Evolutionary conservation across 257 asterid species (phyloP).

Genomic region (Fraxinus excelsior): DNA sequence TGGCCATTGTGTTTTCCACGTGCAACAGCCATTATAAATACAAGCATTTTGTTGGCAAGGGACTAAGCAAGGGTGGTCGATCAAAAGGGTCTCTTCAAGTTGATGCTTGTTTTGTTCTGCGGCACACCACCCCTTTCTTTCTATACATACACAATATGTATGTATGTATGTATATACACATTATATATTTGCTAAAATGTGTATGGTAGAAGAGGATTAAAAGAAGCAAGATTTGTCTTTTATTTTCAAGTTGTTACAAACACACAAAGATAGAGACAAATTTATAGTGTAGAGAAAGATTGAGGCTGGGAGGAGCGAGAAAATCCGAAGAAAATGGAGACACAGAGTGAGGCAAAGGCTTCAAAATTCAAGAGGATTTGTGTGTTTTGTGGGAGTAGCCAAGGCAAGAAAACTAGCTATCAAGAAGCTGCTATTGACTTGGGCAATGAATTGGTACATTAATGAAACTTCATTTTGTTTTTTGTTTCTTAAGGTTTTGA

Average conservation of each 20-base stretch:
- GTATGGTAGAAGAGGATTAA: slow-evolving; percentile 9
- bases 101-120: slow-evolving; percentile 28
- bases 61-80: slow-evolving; percentile 30
- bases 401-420: slow-evolving; percentile 77
- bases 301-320: neutral
- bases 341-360: slow-evolving; percentile 36
- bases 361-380: slow-evolving; percentile 85
- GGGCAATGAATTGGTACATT: slow-evolving; percentile 67
- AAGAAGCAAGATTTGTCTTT: slow-evolving; percentile 29
- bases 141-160: neutral
- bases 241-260: neutral
- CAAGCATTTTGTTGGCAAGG: slow-evolving; percentile 16
- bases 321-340: slow-evolving; percentile 43
- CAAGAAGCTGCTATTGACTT: slow-evolving; percentile 87
- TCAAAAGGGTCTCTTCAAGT: slow-evolving; percentile 18
- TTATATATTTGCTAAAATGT: slow-evolving; percentile 5
- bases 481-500: neutral
- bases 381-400: slow-evolving; percentile 96
- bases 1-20: slow-evolving; percentile 32
- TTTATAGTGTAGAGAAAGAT: neutral
- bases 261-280: slow-evolving; percentile 19
- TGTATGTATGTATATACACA: neutral
- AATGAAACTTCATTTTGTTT: neutral
- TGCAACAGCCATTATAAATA: slow-evolving; percentile 30
- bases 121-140: slow-evolving; percentile 11